Conservation (phyloP, 805 yeast species). For the Saturnispora quitensis region DNA sequence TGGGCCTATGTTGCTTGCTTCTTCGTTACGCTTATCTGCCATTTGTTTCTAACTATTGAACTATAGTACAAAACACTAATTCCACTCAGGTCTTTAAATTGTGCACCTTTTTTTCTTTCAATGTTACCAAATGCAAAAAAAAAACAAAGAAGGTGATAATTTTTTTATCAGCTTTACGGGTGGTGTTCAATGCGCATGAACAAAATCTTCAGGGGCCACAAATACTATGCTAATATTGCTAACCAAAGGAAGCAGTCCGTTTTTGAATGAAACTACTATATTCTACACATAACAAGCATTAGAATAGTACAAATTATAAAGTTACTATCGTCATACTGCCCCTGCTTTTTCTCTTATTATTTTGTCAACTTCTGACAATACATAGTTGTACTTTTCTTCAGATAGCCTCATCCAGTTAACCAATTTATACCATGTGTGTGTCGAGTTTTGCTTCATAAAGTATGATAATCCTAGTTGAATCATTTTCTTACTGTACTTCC, state of each 20-base stretch:
- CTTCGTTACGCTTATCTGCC: background rate
- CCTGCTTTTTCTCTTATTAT: background rate
- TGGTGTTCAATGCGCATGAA: background rate
- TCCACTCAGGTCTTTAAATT: background rate
- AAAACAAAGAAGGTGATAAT: background rate
- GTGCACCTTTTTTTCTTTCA: background rate
- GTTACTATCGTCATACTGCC: background rate
- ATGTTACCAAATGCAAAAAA: background rate
- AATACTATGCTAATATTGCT: background rate
- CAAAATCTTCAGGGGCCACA: background rate
- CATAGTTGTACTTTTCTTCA: background rate
- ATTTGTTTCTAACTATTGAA: background rate
- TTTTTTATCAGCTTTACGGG: background rate
- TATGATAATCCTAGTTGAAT: background rate
- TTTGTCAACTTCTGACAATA: background rate
- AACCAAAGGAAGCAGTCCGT: background rate
- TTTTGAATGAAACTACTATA: background rate
- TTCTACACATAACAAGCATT: background rate
- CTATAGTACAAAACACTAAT: background rate
- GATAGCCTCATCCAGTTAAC: slow-evolving; percentile 5
- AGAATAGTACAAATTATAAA: background rate
- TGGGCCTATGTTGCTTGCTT: background rate
- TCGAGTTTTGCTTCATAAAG: background rate
- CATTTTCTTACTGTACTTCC: background rate
- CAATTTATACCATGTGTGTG: slow-evolving; percentile 2